These are phyloP conservation scores for Tuber borchii DNA, from an alignment of 495 filamentous ascomycete species.

Conservation along the genomic window DNA sequence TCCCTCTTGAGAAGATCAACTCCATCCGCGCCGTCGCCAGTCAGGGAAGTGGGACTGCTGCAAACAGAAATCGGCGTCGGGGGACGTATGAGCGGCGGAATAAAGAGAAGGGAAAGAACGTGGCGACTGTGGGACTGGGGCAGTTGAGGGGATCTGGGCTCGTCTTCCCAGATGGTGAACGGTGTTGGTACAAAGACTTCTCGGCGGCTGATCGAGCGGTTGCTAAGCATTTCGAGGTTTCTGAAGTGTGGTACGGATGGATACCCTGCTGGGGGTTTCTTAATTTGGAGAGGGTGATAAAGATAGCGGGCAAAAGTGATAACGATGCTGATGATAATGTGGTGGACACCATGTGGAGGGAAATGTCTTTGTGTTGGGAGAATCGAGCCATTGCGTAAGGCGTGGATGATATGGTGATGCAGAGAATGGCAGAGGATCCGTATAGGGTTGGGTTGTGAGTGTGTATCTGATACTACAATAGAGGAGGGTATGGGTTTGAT, in stretches of 20 bases:
- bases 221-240: neutral
- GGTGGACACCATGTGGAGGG: neutral
- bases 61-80: neutral
- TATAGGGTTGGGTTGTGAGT: neutral
- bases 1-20: neutral
- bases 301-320: neutral
- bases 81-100: neutral
- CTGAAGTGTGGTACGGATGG: neutral
- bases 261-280: neutral
- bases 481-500: neutral
- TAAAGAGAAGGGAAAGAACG: neutral
- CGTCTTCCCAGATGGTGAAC: neutral
- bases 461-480: neutral
- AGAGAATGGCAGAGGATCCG: neutral
- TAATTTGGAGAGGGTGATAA: neutral
- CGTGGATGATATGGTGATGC: neutral
- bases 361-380: neutral
- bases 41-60: neutral
- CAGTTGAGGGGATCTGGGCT: neutral
- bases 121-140: neutral
- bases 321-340: neutral
- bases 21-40: neutral
- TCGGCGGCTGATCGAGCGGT: neutral
- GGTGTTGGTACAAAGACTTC: neutral
- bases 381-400: neutral